Evolutionary conservation across 768 basidiomycete species (phyloP), one percentile per base, ranked within the genome.

Genomic region (Fomitopsis serialis): DNA sequence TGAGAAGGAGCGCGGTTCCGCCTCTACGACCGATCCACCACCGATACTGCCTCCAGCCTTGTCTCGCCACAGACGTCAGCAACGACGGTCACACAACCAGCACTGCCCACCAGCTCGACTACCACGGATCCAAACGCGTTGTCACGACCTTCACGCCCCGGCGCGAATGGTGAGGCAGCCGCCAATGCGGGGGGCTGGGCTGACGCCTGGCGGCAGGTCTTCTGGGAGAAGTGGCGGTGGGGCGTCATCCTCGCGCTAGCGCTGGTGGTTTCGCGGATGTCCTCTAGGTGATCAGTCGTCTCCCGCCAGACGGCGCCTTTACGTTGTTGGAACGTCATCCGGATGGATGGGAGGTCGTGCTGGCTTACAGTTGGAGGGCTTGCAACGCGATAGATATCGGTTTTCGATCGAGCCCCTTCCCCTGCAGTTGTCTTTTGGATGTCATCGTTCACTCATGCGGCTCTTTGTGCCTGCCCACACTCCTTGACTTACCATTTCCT

Each of bases 211-310:
- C 78, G 84, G 46, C 77, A 80, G 55, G 67, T 90, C 29, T 63
- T 92, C 10, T 87, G 81, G 80, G 87, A 92, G 66, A 90, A 90
- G 64, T 92, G 89, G 89, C 75, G 87, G 55, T 87, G 88, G 81
- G 90, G 89, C 21, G 77, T 86, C 15, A 65, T 92, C 55, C 85
- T 92, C 52, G 86, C 82, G 6, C 68, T 92, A 44, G 89, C 89
- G 0, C 82, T 92, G 21, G 68, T 92, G 48, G 81, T 92, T 11
- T 90, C 89, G 29, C 78, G 87, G 58, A 75, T 92, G 58, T 87
- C 88, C 24, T 80, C 86, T 25, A 72, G 55, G 37, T 40, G 15
- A 40, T 40, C 37, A 15, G 37, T 40, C 19, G 37, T 17, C 19
- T 19, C 5, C 15, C 5, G 37, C 7, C 29, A 32, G 11, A 32